phyloP scores from a whole-genome alignment of 2,329 filamentous ascomycete genomes.

The Thielaviopsis ethacetica region DNA sequence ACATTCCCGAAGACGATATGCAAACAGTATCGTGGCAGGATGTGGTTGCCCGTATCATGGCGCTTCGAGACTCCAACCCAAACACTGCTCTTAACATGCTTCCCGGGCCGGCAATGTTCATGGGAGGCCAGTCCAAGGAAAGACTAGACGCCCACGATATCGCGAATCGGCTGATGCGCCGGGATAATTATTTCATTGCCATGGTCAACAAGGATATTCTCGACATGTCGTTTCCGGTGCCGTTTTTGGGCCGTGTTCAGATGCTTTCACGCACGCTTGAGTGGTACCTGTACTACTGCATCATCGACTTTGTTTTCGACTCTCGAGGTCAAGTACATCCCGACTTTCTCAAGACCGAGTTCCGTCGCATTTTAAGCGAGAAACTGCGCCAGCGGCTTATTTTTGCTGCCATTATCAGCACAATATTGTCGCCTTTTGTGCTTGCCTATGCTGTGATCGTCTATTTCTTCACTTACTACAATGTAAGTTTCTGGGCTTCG shows the following conservation, averaged over 20 bases:
- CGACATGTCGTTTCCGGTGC: slow-evolving; percentile 70
- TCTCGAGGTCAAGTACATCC: slow-evolving; percentile 73
- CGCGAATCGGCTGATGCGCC: slow-evolving; percentile 88
- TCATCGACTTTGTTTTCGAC: slow-evolving; percentile 90
- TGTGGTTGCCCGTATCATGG: slow-evolving; percentile 72
- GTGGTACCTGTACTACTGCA: slow-evolving; percentile 80
- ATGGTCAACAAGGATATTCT: slow-evolving; percentile 94
- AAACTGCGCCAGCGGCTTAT: slow-evolving; percentile 63
- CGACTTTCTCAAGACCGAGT: slow-evolving; percentile 69
- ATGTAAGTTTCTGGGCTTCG: slow-evolving; percentile 34
- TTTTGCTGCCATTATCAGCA: slow-evolving; percentile 71
- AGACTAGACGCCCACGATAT: slow-evolving; percentile 93
- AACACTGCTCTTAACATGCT: slow-evolving; percentile 49
- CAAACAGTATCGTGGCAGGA: slow-evolving; percentile 92
- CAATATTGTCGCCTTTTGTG: slow-evolving; percentile 73
- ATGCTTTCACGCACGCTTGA: slow-evolving; percentile 80
- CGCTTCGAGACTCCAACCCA: slow-evolving; percentile 70
- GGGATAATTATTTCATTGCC: slow-evolving; percentile 92
- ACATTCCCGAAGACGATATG: slow-evolving; percentile 70
- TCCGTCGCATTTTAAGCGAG: slow-evolving; percentile 61
- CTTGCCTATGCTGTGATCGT: slow-evolving; percentile 74
- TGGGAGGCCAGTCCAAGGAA: slow-evolving; percentile 81
- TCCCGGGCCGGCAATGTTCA: slow-evolving; percentile 33
- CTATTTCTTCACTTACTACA: slow-evolving; percentile 92
- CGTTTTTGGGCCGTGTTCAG: slow-evolving; percentile 62